Evolutionary conservation across 2,329 filamentous ascomycete genomes (phyloP), one percentile per base, ranked within the genome.

Genomic region (Fusarium sarcochroum): DNA sequence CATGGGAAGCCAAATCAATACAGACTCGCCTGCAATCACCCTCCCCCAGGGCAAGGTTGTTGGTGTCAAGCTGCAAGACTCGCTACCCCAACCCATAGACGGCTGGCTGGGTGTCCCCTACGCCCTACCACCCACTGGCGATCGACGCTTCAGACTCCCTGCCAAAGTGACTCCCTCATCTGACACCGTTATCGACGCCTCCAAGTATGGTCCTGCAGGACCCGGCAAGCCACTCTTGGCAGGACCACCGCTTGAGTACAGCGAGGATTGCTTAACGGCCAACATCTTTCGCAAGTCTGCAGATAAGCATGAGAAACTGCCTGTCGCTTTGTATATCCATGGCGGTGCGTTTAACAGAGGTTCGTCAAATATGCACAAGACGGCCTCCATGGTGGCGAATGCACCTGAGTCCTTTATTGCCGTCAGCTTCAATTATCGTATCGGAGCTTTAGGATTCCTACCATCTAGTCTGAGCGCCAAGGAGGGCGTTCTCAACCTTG

Each of bases 371-470:
- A 84, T 85, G 79, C 83, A 90, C 58, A 85, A 91, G 72, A 88
- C 90, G 55, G 84, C 84, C 0, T 87, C 86, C 15, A 88, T 92
- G 79, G 84, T 90, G 7, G 83, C 85, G 3, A 90, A 85, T 78
- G 77, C 84, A 0, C 76, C 80, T 15, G 58, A 58, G 18, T 84
- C 85, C 1, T 80, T 91, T 48, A 80, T 88, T 40, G 83, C 77
- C 6, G 79, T 86, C 2, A 82, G 80, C 34, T 82, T 85, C 71
- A 82, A 82, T 68, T 84, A 89, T 72, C 82, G 87, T 10, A 81
- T 89, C 38, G 83, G 84, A 10, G 84, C 85, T 6, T 81, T 90
- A 71, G 90, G 90, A 0, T 91, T 92, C 73, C 72, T 91, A n/a
- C 67, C 2, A 87, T 92, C 77, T 67, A 90, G 34, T 15, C 82